Conservation (phyloP, 208 protist species). For the Spironucleus salmonicida region DNA sequence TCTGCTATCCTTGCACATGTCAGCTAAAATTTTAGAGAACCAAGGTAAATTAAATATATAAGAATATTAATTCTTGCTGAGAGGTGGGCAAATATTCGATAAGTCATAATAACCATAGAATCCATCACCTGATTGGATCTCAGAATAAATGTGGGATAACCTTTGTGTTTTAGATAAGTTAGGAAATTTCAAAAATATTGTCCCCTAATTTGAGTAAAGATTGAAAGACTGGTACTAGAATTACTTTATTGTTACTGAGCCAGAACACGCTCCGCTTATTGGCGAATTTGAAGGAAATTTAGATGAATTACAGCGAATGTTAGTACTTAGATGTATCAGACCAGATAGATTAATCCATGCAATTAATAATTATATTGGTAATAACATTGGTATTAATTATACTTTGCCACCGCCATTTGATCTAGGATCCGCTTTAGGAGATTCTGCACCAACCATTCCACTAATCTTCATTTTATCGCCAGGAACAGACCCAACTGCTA, state of each 20-base stretch:
- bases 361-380: constrained; percentile 77
- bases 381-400: constrained; percentile 71
- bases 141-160: constrained; percentile 78
- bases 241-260: constrained; percentile 74
- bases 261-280: constrained; percentile 74
- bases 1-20: constrained; percentile 93
- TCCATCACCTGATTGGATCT: constrained; percentile 77
- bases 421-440: constrained; percentile 57
- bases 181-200: constrained; percentile 72
- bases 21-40: constrained; percentile 68
- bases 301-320: constrained; percentile 77
- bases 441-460: constrained; percentile 67
- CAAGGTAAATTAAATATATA: constrained; percentile 65
- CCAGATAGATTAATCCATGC: constrained; percentile 83
- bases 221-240: constrained; percentile 64
- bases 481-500: constrained; percentile 80
- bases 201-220: constrained; percentile 73
- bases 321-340: constrained; percentile 79
- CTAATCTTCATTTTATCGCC: constrained; percentile 88
- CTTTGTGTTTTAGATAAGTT: constrained; percentile 83
- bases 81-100: constrained; percentile 77
- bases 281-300: constrained; percentile 68
- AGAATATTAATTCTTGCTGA: constrained; percentile 91
- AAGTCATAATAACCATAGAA: constrained; percentile 65
- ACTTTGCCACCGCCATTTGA: constrained; percentile 83